Base-by-base conservation (phyloP, 257 asterid genomes). In the Rehmannia glutinosa region DNA sequence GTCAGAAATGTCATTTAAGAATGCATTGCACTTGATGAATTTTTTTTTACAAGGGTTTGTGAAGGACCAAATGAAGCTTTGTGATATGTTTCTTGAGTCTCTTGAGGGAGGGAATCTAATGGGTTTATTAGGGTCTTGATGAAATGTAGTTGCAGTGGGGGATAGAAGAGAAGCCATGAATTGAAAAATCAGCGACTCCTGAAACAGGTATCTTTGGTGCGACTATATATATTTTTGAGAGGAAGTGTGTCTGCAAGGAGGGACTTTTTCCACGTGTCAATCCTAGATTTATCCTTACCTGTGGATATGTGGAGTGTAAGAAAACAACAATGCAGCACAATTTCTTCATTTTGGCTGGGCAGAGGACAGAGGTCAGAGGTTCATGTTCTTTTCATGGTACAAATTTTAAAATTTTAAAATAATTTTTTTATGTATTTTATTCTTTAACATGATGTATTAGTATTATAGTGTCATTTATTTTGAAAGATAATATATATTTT, bases 121-220 rank as follows among this genome's bases (percentile, higher is more conserved):
- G 78, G 71, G 77, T 23, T 74, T n/a, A n/a, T n/a, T 81, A 1
- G 88, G 63, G 42, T 83, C 81, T 56, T 81, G 87, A 52, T 52
- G 84, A 61, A 70, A 75, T 19, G 80, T 32, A 11, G 87, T 59
- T 16, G 86, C 75, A 6, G 82, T 33, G n/a, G 95, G 84, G 53
- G 83, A 80, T 47, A 84, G 77, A 13, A 75, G 80, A 38, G 96
- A 84, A 36, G 95, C 96, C 96, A 89, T 92, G 64, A 25, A 47
- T 27, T 23, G 53, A 32, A 51, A 21, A 32, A 57, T 35, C 20
- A 38, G 65, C 64, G 52, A 63, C 24, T 46, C 59, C 63, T n/a
- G 35, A 64, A 64, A 39, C 61, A 43, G 6, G 61, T 38, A 11
- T 21, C 32, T 52, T 59, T 49, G 69, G 63, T 27, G 52, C 69